phyloP scores from a whole-genome alignment of 1,284 basidiomycete genomes.

The Fomitopsis pinicola region DNA sequence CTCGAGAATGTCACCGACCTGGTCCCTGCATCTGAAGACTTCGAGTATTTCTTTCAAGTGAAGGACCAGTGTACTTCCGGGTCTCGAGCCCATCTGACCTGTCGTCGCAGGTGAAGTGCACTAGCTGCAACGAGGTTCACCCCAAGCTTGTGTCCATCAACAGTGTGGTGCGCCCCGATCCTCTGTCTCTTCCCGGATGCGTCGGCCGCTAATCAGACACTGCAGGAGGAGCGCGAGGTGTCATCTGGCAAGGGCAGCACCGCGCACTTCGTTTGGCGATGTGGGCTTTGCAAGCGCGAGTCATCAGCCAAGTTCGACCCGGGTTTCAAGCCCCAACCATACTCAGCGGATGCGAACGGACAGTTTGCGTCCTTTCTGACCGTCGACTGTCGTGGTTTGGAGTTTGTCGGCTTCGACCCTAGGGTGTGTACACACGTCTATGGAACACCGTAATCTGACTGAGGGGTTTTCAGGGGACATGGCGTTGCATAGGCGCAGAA shows the following conservation, averaged over 20 bases:
- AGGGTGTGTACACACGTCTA: slow-evolving; percentile 31
- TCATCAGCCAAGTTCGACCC: slow-evolving; percentile 75
- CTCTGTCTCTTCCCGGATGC: neutral
- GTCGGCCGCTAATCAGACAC: neutral
- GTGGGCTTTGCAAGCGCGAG: slow-evolving; percentile 72
- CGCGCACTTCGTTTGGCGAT: slow-evolving; percentile 78
- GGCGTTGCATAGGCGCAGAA: slow-evolving; percentile 62
- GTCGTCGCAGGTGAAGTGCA: slow-evolving; percentile 68
- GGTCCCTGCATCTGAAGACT: slow-evolving; percentile 56
- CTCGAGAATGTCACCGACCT: slow-evolving; percentile 74
- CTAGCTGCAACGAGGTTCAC: slow-evolving; percentile 69
- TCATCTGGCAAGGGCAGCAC: slow-evolving; percentile 59
- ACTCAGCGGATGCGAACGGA: slow-evolving; percentile 51
- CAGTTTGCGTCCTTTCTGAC: slow-evolving; percentile 58
- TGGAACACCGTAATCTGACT: slow-evolving; percentile 4
- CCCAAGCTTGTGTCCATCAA: slow-evolving; percentile 68
- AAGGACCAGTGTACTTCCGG: neutral
- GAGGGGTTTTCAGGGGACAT: slow-evolving; percentile 45
- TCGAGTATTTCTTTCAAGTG: slow-evolving; percentile 78
- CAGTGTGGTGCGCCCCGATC: slow-evolving; percentile 43
- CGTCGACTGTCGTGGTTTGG: slow-evolving; percentile 75
- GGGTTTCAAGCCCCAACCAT: slow-evolving; percentile 45
- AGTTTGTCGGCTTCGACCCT: slow-evolving; percentile 71
- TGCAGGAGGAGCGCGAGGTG: slow-evolving; percentile 62
- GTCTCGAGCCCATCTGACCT: neutral